A percentile compares a stretch with the other conserved stretches of the same genome.
Evolutionary conservation across 257 asterid genomes (phyloP).

Genomic region (Solanum virginianum): DNA sequence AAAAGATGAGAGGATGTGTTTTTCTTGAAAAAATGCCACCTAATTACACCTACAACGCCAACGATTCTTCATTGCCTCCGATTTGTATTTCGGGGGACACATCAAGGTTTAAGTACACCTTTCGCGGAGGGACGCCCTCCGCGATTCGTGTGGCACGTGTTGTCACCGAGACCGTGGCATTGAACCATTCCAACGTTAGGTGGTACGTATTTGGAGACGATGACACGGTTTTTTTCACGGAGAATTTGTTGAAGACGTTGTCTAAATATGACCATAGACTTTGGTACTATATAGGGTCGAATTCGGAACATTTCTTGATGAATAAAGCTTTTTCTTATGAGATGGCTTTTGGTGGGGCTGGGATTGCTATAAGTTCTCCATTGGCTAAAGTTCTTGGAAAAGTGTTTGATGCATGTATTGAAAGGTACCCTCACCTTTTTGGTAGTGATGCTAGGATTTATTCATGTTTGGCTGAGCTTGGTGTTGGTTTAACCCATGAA

Average conservation of each 20-base stretch:
- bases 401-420: constrained; percentile 51
- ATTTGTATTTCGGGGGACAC: neutral
- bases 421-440: constrained; percentile 53
- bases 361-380: constrained; percentile 59
- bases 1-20: constrained; percentile 57
- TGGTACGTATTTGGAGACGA: constrained; percentile 80
- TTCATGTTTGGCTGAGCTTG: constrained; percentile 67
- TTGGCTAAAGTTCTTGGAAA: constrained; percentile 48
- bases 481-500: constrained; percentile 53
- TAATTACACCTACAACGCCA: neutral
- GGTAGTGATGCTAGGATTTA: constrained; percentile 78
- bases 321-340: constrained; percentile 46
- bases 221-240: constrained; percentile 51
- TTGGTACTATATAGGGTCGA: constrained; percentile 52
- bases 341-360: constrained; percentile 90
- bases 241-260: constrained; percentile 45
- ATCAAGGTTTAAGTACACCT: neutral
- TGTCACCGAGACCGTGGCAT: neutral
- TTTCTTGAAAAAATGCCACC: constrained; percentile 35
- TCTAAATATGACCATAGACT: constrained; percentile 40
- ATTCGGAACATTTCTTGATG: constrained; percentile 60
- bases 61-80: neutral
- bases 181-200: constrained; percentile 16
- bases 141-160: neutral
- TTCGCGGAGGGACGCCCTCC: neutral